Evolutionary conservation across 257 asterid species (phyloP), one percentile per base, ranked within the genome.

Genomic region (Ehretia macrophylla): DNA sequence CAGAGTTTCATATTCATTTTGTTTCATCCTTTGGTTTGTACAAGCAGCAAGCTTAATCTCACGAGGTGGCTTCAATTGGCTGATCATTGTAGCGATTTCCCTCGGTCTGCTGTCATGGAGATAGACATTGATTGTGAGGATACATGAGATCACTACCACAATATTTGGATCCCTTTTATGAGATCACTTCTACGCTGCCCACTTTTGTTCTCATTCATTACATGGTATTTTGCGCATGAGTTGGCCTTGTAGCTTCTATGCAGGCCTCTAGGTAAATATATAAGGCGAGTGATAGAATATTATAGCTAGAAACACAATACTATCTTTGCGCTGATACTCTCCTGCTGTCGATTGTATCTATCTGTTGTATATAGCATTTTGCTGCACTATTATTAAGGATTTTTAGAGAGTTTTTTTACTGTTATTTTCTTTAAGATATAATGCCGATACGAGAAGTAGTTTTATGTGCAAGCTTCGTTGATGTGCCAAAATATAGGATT

Each of bases 71-170:
- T 49, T 54, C 58, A 62, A 44, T 17, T 66, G 82, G 90, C 51
- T 46, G 79, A 68, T 85, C 37, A 46, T 61, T 51, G 22, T 60
- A 39, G 65, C 55, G 23, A 14, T 74, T 1, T 69, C 77, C n/a
- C 58, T 81, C 17, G 83, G 76, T 47, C 67, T 76, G 45, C 67
- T 76, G 49, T 45, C 57, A 37, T 66, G 60, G 76, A 56, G 52
- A 37, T 61, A 63, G 69, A 39, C 5, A 9, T 27, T 10, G n/a
- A n/a, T n/a, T 52, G 11, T 16, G 32, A 60, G 13, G 49, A 47
- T 38, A 39, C 23, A 20, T 54, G 68, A 23, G 51, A 49, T 47
- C n/a, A n/a, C n/a, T n/a, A n/a, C n/a, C n/a, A n/a, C 35, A 0
- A 13, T 49, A 16, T 11, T 5, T 32, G 16, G 39, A 46, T 9